Percentiles rank a stretch among this genome's conserved stretches.
These are phyloP conservation scores for Zygotorulaspora mrakii DNA, from an alignment of 1,139 yeast species.

Conservation along the genomic window DNA sequence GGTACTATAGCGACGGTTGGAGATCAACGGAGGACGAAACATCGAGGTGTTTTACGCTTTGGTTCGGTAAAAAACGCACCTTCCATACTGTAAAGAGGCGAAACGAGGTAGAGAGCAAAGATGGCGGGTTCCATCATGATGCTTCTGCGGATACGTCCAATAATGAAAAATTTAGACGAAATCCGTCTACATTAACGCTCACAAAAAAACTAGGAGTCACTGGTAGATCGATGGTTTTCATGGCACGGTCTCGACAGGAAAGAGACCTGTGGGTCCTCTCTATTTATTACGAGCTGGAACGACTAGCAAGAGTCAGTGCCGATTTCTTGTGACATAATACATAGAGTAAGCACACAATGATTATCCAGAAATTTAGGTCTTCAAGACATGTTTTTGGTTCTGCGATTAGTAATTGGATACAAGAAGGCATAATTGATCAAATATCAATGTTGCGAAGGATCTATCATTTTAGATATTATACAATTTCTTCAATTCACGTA, in stretches of 20 bases:
- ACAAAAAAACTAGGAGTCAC: conserved; percentile 59
- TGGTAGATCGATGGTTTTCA: conserved; percentile 67
- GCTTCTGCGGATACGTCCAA: not conserved
- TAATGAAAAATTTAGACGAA: conserved; percentile 22
- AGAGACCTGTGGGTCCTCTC: conserved; percentile 78
- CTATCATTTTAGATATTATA: too few relatives aligned
- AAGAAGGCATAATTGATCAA: too few relatives aligned
- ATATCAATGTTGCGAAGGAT: too few relatives aligned
- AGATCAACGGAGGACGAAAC: conserved; percentile 71
- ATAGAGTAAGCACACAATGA: too few relatives aligned
- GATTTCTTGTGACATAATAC: not conserved
- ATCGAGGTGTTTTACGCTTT: conserved; percentile 70
- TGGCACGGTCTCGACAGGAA: conserved; percentile 79
- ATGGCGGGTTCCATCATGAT: not conserved
- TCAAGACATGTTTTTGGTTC: too few relatives aligned
- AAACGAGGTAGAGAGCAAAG: not conserved
- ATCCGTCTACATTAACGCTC: conserved; percentile 45
- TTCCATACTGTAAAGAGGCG: not conserved
- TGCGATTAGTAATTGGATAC: too few relatives aligned
- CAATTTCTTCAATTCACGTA: not conserved
- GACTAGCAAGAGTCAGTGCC: conserved; percentile 38
- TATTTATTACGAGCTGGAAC: conserved; percentile 60
- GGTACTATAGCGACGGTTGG: conserved; percentile 82
- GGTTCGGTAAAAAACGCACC: conserved; percentile 68
- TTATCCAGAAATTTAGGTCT: too few relatives aligned